Base-by-base conservation (phyloP, 495 filamentous ascomycete species). In the Tricharina praecox region DNA sequence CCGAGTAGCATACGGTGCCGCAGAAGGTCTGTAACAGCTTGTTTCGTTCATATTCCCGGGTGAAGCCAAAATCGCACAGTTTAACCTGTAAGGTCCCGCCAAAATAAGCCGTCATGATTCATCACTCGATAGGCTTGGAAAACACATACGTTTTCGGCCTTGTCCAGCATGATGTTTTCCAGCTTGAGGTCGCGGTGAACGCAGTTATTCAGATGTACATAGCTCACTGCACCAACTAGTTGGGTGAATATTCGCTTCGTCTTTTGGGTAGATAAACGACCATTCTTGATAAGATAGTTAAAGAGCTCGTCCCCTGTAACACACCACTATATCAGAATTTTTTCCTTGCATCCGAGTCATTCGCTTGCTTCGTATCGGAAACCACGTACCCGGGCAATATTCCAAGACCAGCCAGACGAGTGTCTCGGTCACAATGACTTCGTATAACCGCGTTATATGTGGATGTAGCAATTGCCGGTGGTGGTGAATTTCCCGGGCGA, bases 51-150 rank as follows among this genome's bases (percentile, higher is more conserved):
- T 97, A 97, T 63, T 97, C 90, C 49, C 90, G 72, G 9, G 90
- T 97, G 60, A 97, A 97, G 7, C 90, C 90, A 64, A 97, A 97
- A 60, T 97, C 90, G 61, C 86, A 90, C n/a, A 97, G 70, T 67
- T 97, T 97, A 53, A 97, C 90, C 58, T 61, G 23, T 28, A 46
- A 46, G 1, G 5, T 21, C 2, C 23, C 13, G n/a, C n/a, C n/a
- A n/a, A 24, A 23, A 44, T 40, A 40, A 40, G 21, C 41, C 21
- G 18, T 19, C 20, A 39, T 44, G 21, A 13, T n/a, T n/a, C n/a
- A n/a, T n/a, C n/a, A n/a, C n/a, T n/a, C n/a, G n/a, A n/a, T n/a
- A n/a, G n/a, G n/a, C n/a, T n/a, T n/a, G n/a, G n/a, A n/a, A n/a
- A n/a, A n/a, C n/a, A 32, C 38, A 10, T 61, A 61, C 58, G 60